Percentiles rank a stretch among this genome's conserved stretches.
These are phyloP conservation scores for Ustanciosporium gigantosporum DNA, from an alignment of 1,284 basidiomycete genomes.

Conservation along the genomic window DNA sequence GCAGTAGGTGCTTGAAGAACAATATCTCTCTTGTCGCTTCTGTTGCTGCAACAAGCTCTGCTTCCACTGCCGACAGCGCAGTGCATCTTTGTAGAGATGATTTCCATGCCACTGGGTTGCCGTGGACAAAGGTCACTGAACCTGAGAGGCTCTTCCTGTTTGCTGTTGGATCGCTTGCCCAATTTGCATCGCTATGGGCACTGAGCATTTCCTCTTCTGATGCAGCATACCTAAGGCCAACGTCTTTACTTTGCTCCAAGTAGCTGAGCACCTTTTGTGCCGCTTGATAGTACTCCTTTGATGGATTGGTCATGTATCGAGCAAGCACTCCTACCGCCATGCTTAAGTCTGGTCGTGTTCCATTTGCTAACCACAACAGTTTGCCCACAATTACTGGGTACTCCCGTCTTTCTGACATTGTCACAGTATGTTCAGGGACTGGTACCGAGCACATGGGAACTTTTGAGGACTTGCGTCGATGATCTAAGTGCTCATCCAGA, in stretches of 20 bases:
- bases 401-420: neutral
- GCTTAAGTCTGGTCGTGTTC: neutral
- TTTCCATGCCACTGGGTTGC: conserved; percentile 6
- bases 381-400: neutral
- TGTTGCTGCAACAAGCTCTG: conserved; percentile 6
- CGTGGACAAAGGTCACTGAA: conserved; percentile 1
- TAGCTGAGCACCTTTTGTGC: neutral
- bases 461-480: neutral
- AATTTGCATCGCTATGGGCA: conserved; percentile 4
- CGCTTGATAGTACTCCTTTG: neutral
- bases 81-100: conserved; percentile 2
- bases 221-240: neutral
- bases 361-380: neutral
- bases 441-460: neutral
- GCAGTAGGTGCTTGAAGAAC: conserved; percentile 3
- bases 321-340: neutral
- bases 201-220: no score
- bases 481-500: neutral
- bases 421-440: neutral
- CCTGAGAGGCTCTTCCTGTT: conserved; percentile 1
- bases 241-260: neutral
- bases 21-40: conserved; percentile 3
- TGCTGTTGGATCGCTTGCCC: conserved; percentile 1
- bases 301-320: neutral
- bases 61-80: conserved; percentile 2